phyloP scores from a whole-genome alignment of 805 yeast genomes.

The Metschnikowia cerradonensis region DNA sequence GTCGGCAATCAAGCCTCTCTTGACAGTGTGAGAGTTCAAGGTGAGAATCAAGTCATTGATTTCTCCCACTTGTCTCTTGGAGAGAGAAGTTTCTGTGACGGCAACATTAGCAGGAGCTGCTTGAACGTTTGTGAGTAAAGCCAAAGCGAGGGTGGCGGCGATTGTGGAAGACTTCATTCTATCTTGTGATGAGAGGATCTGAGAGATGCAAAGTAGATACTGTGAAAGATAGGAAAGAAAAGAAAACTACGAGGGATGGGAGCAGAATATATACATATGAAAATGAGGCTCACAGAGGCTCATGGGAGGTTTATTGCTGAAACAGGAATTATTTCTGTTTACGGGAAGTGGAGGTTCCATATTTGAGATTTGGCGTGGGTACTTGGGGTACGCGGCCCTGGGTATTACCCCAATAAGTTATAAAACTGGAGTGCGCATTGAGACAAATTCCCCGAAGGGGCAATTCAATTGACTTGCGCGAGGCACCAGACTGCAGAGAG shows the following conservation, averaged over 20 bases:
- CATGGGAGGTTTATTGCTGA: neutral
- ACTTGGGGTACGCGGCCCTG: neutral
- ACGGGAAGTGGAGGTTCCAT: neutral
- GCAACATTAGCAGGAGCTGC: conserved; percentile 18
- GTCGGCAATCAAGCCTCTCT: conserved; percentile 24
- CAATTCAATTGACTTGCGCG: conserved; percentile 1
- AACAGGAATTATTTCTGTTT: conserved; percentile 3
- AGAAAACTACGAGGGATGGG: neutral
- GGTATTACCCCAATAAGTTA: conserved; percentile 2
- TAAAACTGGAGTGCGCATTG: conserved; percentile 3
- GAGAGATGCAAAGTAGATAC: neutral
- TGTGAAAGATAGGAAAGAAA: neutral
- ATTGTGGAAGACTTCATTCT: conserved; percentile 15
- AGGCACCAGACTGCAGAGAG: neutral
- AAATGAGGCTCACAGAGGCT: neutral
- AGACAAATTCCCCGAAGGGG: neutral
- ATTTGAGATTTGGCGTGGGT: neutral
- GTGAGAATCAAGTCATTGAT: conserved; percentile 26
- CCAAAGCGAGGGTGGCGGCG: conserved; percentile 16
- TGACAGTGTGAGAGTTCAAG: conserved; percentile 26
- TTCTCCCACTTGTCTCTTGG: conserved; percentile 18
- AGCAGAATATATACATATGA: conserved; percentile 1
- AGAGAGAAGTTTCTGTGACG: conserved; percentile 7
- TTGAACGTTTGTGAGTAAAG: conserved; percentile 15
- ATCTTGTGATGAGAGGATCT: neutral